Base-by-base conservation (phyloP, 2,329 filamentous ascomycete genomes). In the Eutypa lata region DNA sequence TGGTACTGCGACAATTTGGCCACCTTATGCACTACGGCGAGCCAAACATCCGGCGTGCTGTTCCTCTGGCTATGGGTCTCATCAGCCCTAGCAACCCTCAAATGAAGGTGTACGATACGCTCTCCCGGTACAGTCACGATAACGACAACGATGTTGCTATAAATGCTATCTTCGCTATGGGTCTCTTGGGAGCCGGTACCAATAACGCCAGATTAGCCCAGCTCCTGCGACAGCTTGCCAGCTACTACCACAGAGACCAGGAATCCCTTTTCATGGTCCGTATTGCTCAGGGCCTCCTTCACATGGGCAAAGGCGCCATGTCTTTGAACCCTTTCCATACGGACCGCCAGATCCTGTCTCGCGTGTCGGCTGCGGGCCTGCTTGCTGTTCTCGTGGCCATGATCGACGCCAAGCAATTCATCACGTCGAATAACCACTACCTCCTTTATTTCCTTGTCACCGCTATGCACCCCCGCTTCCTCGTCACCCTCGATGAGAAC, bases 1-100 rank as follows among this genome's bases (percentile, higher is more conserved):
- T 99, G 94, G 92, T 97, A 11, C 81, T 99, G 40, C 88, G 94
- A 53, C 94, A 97, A 68, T 97, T 99, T 65, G 94, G 92, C 48
- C 94, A 99, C 71, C 80, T 99, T 55, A 99, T 99, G 94, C 94
- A 99, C 76, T 99, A 99, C 66, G 94, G 95, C 58, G 93, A 97
- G 71, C 82, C 92, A 68, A 97, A 99, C 70, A 99, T 99, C 64
- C 89, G 94, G 57, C 94, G 94, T 68, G 93, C 92, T 19, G 94
- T 99, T 28, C 94, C 94, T 35, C 80, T 99, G 51, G 94, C 94
- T 24, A 95, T 99, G 91, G 95, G 92, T 65, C 82, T 99, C 51
- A 88, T 99, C 68, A 96, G 90, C 74, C 91, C 95, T 13, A 97
- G 91, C 76, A 99, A 99, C 76, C 94, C 94, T 11, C 95, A 99